Conservation (phyloP, 352 stramenopile species). For the Phytophthora hybrid region DNA sequence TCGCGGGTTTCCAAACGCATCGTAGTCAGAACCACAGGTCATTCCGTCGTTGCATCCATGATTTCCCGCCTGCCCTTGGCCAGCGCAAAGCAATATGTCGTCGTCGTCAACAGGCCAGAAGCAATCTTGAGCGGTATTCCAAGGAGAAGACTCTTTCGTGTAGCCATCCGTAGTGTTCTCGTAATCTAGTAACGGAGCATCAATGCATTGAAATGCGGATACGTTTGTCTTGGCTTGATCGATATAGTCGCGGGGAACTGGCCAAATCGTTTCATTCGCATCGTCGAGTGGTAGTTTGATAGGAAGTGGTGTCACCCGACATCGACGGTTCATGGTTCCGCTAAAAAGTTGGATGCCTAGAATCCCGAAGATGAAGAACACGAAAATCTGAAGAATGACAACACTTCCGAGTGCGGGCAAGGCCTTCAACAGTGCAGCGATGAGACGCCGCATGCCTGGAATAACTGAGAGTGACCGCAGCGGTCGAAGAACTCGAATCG, state of each 20-base stretch:
- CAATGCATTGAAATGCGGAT: slow-evolving; percentile 47
- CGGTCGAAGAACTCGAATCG: slow-evolving; percentile 89
- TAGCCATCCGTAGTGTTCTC: slow-evolving; percentile 49
- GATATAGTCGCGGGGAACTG: slow-evolving; percentile 60
- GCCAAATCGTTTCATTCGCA: slow-evolving; percentile 50
- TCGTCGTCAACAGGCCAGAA: slow-evolving; percentile 93
- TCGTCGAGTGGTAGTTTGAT: slow-evolving; percentile 61
- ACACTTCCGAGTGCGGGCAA: slow-evolving; percentile 90
- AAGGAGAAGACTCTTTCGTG: slow-evolving; percentile 79
- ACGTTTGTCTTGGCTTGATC: slow-evolving; percentile 48
- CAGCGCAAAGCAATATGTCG: slow-evolving; percentile 82
- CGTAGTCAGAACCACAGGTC: slow-evolving; percentile 77
- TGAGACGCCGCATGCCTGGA: slow-evolving; percentile 80
- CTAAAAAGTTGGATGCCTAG: slow-evolving; percentile 90
- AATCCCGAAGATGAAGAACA: slow-evolving; percentile 94
- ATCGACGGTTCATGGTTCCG: slow-evolving; percentile 83
- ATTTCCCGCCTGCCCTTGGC: slow-evolving; percentile 49
- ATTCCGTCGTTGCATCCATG: slow-evolving; percentile 50
- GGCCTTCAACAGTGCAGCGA: slow-evolving; percentile 85
- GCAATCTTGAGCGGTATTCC: slow-evolving; percentile 76
- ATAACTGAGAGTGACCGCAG: slow-evolving; percentile 91
- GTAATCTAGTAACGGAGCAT: slow-evolving; percentile 55
- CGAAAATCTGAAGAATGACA: slow-evolving; percentile 90
- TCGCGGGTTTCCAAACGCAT: slow-evolving; percentile 70
- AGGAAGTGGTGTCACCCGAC: slow-evolving; percentile 80